These are phyloP conservation scores for Pythium vanterpoolii DNA, from an alignment of 352 stramenopile genomes.

Conservation along the genomic window DNA sequence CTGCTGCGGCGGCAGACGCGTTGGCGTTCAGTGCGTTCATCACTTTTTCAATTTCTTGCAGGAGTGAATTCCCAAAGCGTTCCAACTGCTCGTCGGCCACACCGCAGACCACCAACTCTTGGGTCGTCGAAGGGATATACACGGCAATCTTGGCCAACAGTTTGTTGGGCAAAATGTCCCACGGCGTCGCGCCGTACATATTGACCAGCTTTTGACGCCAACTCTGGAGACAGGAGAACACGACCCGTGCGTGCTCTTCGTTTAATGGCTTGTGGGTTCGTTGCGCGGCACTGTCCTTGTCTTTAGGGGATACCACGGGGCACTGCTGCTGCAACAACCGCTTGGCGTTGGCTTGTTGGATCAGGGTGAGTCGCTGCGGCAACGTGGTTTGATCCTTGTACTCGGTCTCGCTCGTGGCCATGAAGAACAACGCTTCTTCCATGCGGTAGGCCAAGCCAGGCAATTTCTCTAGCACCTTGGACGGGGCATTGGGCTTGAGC, in stretches of 20 bases:
- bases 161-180: conserved; percentile 71
- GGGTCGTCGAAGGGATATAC: conserved; percentile 44
- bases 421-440: conserved; percentile 92
- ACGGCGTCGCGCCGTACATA: conserved; percentile 61
- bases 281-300: conserved; percentile 2
- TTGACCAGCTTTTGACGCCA: conserved; percentile 81
- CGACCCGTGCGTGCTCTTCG: conserved; percentile 53
- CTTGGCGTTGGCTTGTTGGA: conserved; percentile 67
- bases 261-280: conserved; percentile 32
- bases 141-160: conserved; percentile 71
- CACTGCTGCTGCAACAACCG: conserved; percentile 55
- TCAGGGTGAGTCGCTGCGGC: conserved; percentile 89
- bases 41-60: conserved; percentile 52
- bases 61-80: conserved; percentile 57
- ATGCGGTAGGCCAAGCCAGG: conserved; percentile 95
- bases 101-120: conserved; percentile 56
- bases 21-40: conserved; percentile 26
- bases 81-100: conserved; percentile 42
- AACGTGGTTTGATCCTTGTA: conserved; percentile 92
- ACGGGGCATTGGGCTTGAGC: conserved; percentile 93
- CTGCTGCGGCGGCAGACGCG: conserved; percentile 4
- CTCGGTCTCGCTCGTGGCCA: conserved; percentile 75
- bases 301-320: conserved; percentile 16
- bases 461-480: conserved; percentile 94
- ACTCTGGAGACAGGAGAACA: conserved; percentile 72